Evolutionary conservation across 1,284 basidiomycete genomes (phyloP).

Genomic region (Ceratobasidium sp.): DNA sequence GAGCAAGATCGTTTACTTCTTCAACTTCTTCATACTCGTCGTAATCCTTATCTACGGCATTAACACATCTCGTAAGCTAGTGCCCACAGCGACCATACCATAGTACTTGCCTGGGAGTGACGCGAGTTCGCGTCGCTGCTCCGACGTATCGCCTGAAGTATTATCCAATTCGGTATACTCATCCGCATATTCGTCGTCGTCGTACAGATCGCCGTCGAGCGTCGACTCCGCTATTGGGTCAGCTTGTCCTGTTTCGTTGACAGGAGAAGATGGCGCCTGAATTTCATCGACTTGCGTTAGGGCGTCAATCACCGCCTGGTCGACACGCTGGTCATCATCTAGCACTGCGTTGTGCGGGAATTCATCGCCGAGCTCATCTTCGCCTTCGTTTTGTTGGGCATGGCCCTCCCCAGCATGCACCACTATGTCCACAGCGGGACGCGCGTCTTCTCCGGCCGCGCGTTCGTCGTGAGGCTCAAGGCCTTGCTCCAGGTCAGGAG

Average conservation of each 20-base stretch:
- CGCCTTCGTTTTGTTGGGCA: conserved; percentile 1
- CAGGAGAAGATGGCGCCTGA: background rate
- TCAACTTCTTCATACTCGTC: conserved; percentile 34
- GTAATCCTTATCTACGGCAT: conserved; percentile 18
- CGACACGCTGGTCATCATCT: background rate
- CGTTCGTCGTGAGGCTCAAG: background rate
- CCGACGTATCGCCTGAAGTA: background rate
- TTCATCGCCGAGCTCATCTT: background rate
- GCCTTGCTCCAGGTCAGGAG: background rate
- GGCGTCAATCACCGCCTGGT: background rate
- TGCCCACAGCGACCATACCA: background rate
- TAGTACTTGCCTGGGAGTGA: background rate
- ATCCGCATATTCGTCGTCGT: conserved; percentile 18
- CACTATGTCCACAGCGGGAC: background rate
- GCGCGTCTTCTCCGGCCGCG: conserved; percentile 11
- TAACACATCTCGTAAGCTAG: background rate
- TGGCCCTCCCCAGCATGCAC: background rate
- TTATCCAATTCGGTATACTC: background rate
- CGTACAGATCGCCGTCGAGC: conserved; percentile 21
- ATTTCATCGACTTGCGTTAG: background rate
- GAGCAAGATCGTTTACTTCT: conserved; percentile 13
- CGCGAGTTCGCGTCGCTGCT: conserved; percentile 1
- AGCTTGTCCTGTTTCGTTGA: background rate
- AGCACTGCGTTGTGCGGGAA: background rate
- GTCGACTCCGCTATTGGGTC: background rate